A percentile compares a stretch with the other conserved stretches of the same genome.
Conservation (phyloP, 441 rosid genomes). For the Populus hybrid region DNA sequence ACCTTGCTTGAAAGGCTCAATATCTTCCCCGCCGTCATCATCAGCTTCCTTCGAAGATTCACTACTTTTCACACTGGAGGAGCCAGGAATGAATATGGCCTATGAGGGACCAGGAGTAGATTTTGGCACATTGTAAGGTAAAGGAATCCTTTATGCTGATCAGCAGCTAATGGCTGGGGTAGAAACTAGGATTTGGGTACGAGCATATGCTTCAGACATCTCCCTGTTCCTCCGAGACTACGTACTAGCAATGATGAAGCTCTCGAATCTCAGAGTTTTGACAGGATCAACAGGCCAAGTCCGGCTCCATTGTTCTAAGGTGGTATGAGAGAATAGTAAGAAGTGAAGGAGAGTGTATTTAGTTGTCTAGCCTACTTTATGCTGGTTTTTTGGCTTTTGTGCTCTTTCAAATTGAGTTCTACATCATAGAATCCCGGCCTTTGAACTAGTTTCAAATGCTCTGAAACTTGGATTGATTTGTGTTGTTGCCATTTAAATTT, state of each 20-base stretch:
- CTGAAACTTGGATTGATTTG: too few species aligned
- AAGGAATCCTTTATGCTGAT: slow-evolving; percentile 58
- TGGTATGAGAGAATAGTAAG: slow-evolving; percentile 14
- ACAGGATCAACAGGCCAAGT: slow-evolving; percentile 60
- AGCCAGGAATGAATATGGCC: slow-evolving; percentile 40
- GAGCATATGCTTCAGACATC: slow-evolving; percentile 59
- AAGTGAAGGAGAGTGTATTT: too few species aligned
- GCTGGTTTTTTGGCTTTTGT: too few species aligned
- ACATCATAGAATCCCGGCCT: too few species aligned
- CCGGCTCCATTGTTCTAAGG: slow-evolving; percentile 56
- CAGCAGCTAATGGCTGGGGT: slow-evolving; percentile 62
- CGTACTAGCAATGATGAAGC: slow-evolving; percentile 64
- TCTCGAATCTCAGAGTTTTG: slow-evolving; percentile 51
- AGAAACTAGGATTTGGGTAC: slow-evolving; percentile 60
- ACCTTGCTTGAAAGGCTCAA: neutral
- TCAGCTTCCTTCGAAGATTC: slow-evolving; percentile 18
- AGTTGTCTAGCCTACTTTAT: too few species aligned
- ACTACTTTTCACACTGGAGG: slow-evolving; percentile 17
- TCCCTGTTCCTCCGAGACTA: slow-evolving; percentile 50
- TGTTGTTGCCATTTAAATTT: too few species aligned
- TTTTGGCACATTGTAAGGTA: slow-evolving; percentile 56
- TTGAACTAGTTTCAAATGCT: too few species aligned
- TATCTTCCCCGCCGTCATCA: slow-evolving; percentile 9
- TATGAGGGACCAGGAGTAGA: slow-evolving; percentile 43
- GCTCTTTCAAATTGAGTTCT: too few species aligned